These are phyloP conservation scores for Russula sp. DNA, from an alignment of 768 basidiomycete genomes.

Conservation along the genomic window DNA sequence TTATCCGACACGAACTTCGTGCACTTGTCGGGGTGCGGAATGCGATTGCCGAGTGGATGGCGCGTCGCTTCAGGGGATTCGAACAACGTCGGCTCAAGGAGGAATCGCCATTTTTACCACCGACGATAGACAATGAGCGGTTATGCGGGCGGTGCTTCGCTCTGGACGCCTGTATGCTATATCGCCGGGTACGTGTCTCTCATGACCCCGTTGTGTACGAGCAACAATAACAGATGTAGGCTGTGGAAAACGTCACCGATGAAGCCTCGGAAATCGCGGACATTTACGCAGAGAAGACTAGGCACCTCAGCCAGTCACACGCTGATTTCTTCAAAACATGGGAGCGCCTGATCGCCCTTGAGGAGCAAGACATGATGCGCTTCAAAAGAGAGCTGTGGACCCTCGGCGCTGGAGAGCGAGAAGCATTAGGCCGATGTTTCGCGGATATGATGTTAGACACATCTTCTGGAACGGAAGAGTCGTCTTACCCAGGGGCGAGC, in stretches of 20 bases:
- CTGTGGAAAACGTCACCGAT: conserved; percentile 61
- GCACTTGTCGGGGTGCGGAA: conserved; percentile 80
- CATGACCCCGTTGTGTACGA: not conserved
- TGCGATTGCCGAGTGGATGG: conserved; percentile 75
- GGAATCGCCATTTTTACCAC: conserved; percentile 62
- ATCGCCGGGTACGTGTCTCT: conserved; percentile 59
- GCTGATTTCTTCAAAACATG: conserved; percentile 81
- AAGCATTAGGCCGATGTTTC: conserved; percentile 80
- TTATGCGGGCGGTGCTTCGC: conserved; percentile 78
- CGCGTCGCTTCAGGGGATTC: conserved; percentile 36
- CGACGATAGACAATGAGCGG: conserved; percentile 77
- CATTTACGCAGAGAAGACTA: conserved; percentile 71
- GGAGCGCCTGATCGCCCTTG: conserved; percentile 79
- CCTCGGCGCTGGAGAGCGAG: conserved; percentile 72
- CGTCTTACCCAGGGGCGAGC: conserved; percentile 29
- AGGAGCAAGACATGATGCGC: conserved; percentile 80
- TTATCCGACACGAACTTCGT: conserved; percentile 74
- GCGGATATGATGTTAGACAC: conserved; percentile 65
- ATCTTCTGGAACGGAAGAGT: conserved; percentile 31
- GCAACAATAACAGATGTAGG: conserved; percentile 36
- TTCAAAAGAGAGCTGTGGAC: conserved; percentile 95
- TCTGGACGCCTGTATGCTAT: conserved; percentile 88
- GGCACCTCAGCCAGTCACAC: conserved; percentile 66
- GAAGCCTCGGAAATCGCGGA: conserved; percentile 50
- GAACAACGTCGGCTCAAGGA: conserved; percentile 23